A percentile compares a stretch with the other conserved stretches of the same genome.
Evolutionary conservation across 164 flowering plant species (phyloP).

Genomic region (Aristolochia fimbriata): DNA sequence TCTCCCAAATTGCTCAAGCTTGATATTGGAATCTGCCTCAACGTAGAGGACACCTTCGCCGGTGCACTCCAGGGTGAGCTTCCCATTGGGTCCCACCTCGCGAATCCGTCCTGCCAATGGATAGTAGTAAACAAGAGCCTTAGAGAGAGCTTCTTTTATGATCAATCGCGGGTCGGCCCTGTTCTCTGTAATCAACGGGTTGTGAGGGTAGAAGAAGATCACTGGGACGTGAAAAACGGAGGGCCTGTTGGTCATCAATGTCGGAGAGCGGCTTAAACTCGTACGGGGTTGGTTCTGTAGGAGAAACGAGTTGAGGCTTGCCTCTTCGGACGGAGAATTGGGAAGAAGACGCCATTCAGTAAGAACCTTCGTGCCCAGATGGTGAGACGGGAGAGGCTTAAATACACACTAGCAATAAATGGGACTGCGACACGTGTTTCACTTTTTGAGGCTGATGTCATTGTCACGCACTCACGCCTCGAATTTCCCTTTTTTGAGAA

Average conservation of each 20-base stretch:
- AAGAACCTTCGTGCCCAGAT: too few relatives aligned
- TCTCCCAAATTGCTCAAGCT: conserved; percentile 19
- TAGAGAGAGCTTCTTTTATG: conserved; percentile 14
- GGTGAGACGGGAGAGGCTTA: too few relatives aligned
- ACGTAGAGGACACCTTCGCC: conserved; percentile 20
- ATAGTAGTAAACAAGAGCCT: conserved; percentile 25
- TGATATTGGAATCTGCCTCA: conserved; percentile 16
- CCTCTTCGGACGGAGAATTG: neutral
- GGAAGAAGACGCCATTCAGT: neutral
- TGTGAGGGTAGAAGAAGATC: conserved; percentile 10
- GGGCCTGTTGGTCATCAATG: conserved; percentile 24
- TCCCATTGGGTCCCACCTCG: conserved; percentile 6
- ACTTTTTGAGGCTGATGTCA: too few relatives aligned
- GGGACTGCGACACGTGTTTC: too few relatives aligned
- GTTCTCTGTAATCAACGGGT: neutral
- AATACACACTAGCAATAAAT: too few relatives aligned
- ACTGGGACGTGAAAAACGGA: conserved; percentile 21
- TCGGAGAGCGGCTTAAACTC: conserved; percentile 23
- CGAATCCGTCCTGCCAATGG: conserved; percentile 25
- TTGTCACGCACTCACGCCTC: too few relatives aligned
- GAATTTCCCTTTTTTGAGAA: too few relatives aligned
- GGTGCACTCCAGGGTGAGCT: conserved; percentile 17
- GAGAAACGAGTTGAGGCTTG: conserved; percentile 9
- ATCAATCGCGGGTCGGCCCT: conserved; percentile 11
- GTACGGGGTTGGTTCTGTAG: conserved; percentile 21